A percentile compares a stretch with the other conserved stretches of the same genome.
Evolutionary conservation across 805 yeast species (phyloP).

Genomic region (Cyberlindnera mrakii): DNA sequence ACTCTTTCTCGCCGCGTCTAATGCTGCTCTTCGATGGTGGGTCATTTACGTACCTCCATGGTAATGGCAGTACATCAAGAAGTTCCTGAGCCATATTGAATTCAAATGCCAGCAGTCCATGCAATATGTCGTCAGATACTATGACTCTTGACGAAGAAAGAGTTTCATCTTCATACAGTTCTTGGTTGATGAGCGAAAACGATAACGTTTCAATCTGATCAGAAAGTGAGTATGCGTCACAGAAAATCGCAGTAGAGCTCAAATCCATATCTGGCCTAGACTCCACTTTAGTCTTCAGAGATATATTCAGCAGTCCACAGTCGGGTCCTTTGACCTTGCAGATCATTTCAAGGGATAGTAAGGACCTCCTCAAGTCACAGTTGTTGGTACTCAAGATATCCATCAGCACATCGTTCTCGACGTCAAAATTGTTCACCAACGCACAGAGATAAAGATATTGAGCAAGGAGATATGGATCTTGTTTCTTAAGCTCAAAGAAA

Average conservation of each 20-base stretch:
- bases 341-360: conserved; percentile 39
- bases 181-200: conserved; percentile 12
- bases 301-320: conserved; percentile 1
- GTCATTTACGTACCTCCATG: neutral
- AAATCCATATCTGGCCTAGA: neutral
- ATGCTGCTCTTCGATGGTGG: neutral
- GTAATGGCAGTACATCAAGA: conserved; percentile 2
- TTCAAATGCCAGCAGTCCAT: conserved; percentile 33
- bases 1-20: conserved; percentile 10
- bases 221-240: conserved; percentile 6
- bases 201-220: conserved; percentile 10
- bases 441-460: conserved; percentile 39
- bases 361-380: conserved; percentile 41
- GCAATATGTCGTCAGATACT: conserved; percentile 27
- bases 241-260: neutral
- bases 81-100: conserved; percentile 26
- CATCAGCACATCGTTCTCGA: conserved; percentile 27
- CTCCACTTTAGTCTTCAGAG: neutral
- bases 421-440: conserved; percentile 28
- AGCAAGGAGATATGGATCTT: conserved; percentile 14
- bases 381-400: conserved; percentile 22
- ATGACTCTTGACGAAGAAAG: conserved; percentile 29
- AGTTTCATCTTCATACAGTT: conserved; percentile 25
- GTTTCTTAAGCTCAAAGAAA: conserved; percentile 26
- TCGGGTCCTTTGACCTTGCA: conserved; percentile 19